Evolutionary conservation across 2,329 filamentous ascomycete genomes (phyloP).

Genomic region (Aspergillus ibericus): DNA sequence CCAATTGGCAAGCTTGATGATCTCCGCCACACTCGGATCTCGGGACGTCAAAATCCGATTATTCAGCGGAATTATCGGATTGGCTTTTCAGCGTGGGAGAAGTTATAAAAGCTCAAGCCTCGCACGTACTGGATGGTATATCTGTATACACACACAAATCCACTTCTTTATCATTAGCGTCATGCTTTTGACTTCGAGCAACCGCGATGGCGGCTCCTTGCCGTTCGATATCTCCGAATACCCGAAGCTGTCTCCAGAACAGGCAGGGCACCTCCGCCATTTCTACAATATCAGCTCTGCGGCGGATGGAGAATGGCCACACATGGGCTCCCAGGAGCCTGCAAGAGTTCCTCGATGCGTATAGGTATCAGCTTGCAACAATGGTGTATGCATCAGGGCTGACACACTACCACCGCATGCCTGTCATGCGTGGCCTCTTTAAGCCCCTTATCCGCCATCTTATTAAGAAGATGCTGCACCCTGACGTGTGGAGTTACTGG

Average conservation of each 20-base stretch:
- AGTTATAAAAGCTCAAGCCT: too few species aligned
- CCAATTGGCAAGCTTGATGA: too few species aligned
- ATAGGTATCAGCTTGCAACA: slow-evolving; percentile 44
- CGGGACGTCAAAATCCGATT: too few species aligned
- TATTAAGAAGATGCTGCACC: slow-evolving; percentile 45
- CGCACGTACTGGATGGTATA: too few species aligned
- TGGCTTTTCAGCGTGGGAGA: too few species aligned
- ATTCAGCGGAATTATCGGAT: too few species aligned
- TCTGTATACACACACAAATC: too few species aligned
- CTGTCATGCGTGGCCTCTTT: slow-evolving; percentile 36
- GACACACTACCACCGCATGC: slow-evolving; percentile 43
- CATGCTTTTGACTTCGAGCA: too few species aligned
- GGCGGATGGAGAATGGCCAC: not conserved
- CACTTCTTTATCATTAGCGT: too few species aligned
- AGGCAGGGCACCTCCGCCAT: not conserved
- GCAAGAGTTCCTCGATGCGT: slow-evolving; percentile 34
- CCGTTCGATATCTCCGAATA: not conserved
- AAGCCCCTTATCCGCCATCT: slow-evolving; percentile 36
- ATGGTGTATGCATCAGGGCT: slow-evolving; percentile 42
- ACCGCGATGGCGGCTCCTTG: too few species aligned
- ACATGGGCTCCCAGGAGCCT: slow-evolving; percentile 28
- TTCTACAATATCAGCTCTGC: not conserved
- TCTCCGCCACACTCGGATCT: too few species aligned
- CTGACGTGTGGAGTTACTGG: slow-evolving; percentile 48
- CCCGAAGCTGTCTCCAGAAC: not conserved